Evolutionary conservation across 2,329 filamentous ascomycete genomes (phyloP).

Genomic region (Colletotrichum liaoningense): DNA sequence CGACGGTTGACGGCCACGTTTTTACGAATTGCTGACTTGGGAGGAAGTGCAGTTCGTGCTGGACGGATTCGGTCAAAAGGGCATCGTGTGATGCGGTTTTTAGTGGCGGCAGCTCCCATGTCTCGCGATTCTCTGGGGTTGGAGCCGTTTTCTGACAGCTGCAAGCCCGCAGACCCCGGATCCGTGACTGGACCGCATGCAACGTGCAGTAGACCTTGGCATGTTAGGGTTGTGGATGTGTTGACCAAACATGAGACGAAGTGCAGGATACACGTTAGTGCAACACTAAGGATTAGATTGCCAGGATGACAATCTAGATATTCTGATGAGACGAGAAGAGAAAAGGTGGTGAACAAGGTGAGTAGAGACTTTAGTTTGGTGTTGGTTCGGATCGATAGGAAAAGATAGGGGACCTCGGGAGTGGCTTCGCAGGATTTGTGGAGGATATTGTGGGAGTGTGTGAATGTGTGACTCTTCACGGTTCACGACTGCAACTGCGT

Average conservation of each 20-base stretch:
- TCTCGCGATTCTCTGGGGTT: not conserved
- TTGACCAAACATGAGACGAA: not conserved
- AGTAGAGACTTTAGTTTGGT: not conserved
- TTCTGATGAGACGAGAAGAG: not conserved
- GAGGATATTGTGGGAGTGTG: not conserved
- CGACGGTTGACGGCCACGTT: not conserved
- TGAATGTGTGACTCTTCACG: not conserved
- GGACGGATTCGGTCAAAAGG: not conserved
- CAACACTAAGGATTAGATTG: no score
- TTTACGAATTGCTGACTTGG: not conserved
- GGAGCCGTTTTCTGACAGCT: conserved; percentile 1
- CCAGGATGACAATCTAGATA: not conserved
- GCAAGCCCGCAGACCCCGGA: not conserved
- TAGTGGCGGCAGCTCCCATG: conserved; percentile 1
- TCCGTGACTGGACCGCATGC: not conserved
- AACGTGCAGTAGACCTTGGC: not conserved
- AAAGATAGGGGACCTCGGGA: not conserved
- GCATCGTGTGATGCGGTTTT: not conserved
- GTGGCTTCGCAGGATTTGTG: not conserved
- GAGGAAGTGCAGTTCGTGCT: not conserved
- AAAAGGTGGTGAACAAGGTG: not conserved
- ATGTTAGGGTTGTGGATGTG: not conserved
- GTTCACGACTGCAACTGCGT: not conserved
- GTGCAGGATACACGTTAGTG: not conserved
- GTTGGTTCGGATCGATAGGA: not conserved